A percentile compares a stretch with the other conserved stretches of the same genome.
Evolutionary conservation across 306 rosid species (phyloP).

Genomic region (Prunus persica): DNA sequence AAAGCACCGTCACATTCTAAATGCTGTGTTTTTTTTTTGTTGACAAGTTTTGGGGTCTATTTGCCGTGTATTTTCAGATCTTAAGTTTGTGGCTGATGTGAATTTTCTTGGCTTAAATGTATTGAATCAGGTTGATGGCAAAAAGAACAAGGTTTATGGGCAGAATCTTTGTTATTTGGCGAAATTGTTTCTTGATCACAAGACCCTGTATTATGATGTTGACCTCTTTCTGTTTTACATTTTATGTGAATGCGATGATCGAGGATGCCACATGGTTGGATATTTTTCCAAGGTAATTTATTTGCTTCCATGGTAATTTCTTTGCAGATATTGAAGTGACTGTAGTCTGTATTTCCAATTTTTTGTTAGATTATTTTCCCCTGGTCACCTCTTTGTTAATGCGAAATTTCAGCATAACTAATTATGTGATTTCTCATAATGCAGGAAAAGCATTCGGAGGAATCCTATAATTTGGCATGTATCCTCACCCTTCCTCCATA

Average conservation of each 20-base stretch:
- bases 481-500: constrained; percentile 99
- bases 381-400: not conserved
- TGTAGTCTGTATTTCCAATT: not conserved
- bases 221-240: constrained; percentile 96
- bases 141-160: constrained; percentile 98
- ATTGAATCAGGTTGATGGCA: constrained; percentile 88
- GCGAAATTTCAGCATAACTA: not conserved
- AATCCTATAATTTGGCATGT: constrained; percentile 95
- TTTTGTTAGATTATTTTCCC: not conserved
- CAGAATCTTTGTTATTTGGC: constrained; percentile 99
- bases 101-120: constrained; percentile 7
- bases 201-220: constrained; percentile 96
- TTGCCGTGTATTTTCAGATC: not conserved
- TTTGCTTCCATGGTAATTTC: not conserved
- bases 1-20: not conserved
- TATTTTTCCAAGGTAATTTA: constrained; percentile 86
- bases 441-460: constrained; percentile 99
- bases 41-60: not conserved
- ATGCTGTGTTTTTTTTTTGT: not conserved
- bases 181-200: constrained; percentile 95
- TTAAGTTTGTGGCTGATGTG: constrained; percentile 16
- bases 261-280: constrained; percentile 99
- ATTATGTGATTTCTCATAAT: constrained; percentile 15
- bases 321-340: not conserved
- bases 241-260: constrained; percentile 95